These are phyloP conservation scores for Mycena haematopus DNA, from an alignment of 768 basidiomycete genomes.

Conservation along the genomic window DNA sequence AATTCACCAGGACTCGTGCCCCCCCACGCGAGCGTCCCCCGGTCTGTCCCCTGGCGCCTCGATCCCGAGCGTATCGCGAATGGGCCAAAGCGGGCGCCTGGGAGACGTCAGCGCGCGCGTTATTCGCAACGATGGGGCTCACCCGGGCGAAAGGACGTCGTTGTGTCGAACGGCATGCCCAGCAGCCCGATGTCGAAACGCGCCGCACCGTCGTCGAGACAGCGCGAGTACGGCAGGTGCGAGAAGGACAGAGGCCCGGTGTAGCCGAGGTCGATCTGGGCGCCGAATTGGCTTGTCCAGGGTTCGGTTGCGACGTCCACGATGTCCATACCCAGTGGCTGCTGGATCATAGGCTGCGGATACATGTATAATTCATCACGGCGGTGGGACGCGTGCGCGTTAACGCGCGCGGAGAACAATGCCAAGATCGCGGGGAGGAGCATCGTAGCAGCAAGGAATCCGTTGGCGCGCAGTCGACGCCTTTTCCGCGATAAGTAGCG, in stretches of 20 bases:
- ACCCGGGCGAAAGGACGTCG: constrained; percentile 53
- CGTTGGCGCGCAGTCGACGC: not conserved
- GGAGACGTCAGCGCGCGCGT: constrained; percentile 35
- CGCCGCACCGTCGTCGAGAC: constrained; percentile 28
- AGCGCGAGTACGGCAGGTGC: constrained; percentile 60
- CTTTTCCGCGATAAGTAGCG: not conserved
- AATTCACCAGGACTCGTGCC: constrained; percentile 51
- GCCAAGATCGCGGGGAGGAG: not conserved
- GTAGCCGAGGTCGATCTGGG: constrained; percentile 61
- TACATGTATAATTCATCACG: constrained; percentile 10
- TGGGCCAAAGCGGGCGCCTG: constrained; percentile 70
- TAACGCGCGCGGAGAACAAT: not conserved
- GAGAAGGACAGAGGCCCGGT: constrained; percentile 73
- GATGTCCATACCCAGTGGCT: constrained; percentile 12
- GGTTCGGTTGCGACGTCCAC: constrained; percentile 35
- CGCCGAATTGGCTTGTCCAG: constrained; percentile 62
- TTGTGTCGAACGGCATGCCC: constrained; percentile 65
- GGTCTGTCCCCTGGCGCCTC: constrained; percentile 49
- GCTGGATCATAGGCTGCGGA: not conserved
- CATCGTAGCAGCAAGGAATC: not conserved
- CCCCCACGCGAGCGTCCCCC: constrained; percentile 61
- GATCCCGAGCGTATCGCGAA: constrained; percentile 65
- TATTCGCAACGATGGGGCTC: constrained; percentile 40
- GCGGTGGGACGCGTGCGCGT: constrained; percentile 1
- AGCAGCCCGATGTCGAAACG: constrained; percentile 64